Evolutionary conservation across 495 filamentous ascomycete genomes (phyloP).

Genomic region (Hypoxylon lienhwacheense): DNA sequence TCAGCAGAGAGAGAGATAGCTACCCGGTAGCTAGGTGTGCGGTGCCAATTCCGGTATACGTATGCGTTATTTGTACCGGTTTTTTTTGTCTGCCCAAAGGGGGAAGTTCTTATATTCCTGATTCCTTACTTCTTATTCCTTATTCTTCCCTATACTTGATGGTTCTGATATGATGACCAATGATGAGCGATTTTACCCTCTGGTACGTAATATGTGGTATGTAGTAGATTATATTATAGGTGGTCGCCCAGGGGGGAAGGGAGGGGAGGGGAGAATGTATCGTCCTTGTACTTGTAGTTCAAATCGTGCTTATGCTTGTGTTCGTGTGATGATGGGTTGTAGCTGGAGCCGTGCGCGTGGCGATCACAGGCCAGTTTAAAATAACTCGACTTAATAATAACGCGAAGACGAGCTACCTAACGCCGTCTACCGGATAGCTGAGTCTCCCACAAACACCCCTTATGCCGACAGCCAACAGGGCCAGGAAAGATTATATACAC

Average conservation of each 20-base stretch:
- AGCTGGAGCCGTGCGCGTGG: constrained; percentile 16
- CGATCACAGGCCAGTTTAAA: constrained; percentile 11
- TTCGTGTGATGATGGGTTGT: too few relatives aligned
- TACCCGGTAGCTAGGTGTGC: too few relatives aligned
- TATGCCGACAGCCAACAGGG: constrained; percentile 7
- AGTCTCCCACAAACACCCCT: constrained; percentile 9
- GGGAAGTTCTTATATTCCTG: too few relatives aligned
- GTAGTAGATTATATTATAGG: too few relatives aligned
- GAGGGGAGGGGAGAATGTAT: too few relatives aligned
- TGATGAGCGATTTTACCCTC: constrained; percentile 13
- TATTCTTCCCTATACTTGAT: constrained; percentile 21
- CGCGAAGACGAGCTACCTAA: too few relatives aligned
- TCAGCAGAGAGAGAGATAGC: too few relatives aligned
- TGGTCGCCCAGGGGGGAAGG: too few relatives aligned
- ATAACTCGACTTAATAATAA: constrained; percentile 16
- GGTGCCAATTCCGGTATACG: background rate
- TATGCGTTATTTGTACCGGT: constrained; percentile 19
- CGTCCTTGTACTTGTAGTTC: too few relatives aligned
- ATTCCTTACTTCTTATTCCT: too few relatives aligned
- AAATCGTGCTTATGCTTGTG: too few relatives aligned
- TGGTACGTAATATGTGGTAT: constrained; percentile 8
- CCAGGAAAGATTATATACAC: constrained; percentile 17
- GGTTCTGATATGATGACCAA: constrained; percentile 25
- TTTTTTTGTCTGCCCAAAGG: constrained; percentile 34
- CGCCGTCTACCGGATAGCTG: constrained; percentile 15